Evolutionary conservation across 1,284 basidiomycete genomes (phyloP), one percentile per base, ranked within the genome.

Genomic region (Trichosporon sp.): DNA sequence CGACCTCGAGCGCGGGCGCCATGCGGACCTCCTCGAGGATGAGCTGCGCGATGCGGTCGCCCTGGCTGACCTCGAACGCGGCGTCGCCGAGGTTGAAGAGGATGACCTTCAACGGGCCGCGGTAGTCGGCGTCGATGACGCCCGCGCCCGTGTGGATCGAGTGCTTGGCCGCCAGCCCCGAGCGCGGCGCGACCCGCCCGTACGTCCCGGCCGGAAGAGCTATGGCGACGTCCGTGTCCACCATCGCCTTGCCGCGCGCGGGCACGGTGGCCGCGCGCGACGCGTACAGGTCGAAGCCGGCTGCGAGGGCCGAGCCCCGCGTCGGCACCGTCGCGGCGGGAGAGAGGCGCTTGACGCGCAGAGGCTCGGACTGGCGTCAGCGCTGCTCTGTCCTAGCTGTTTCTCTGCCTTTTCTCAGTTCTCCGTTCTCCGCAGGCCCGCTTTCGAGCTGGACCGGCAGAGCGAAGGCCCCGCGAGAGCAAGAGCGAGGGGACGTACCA

Each of bases 111-210:
- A 99, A 88, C 8, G 90, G 86, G 6, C 97, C 97, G 58, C 97
- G 88, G 83, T 99, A 99, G 82, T 99, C 97, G 15, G 92, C 92
- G 75, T 99, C 97, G 68, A 99, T 89, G 18, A 99, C 97, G 51
- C 97, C 97, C 3, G 97, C 97, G 2, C 97, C 97, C 0, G 93
- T 96, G 81, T 97, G 92, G 74, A 99, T 98, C 87, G 95, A 96
- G 83, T 94, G 95, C 81, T 99, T 99, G 51, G 91, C 92, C 8
- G 97, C 96, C 18, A 98, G 88, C 18, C 97, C 97, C 78, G 91
- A 93, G n/a, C 97, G 88, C 7, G 97, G 96, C 1, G 97, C 97
- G 66, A 99, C 91, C 64, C 97, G 92, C 68, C 96, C 96, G 80
- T 99, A 99, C 5, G 93, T 95, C 0, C 95, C 96, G 60, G 86